A percentile compares a stretch with the other conserved stretches of the same genome.
These are phyloP conservation scores for Monosporascus sp. DNA, from an alignment of 2,329 filamentous ascomycete species.

Conservation along the genomic window DNA sequence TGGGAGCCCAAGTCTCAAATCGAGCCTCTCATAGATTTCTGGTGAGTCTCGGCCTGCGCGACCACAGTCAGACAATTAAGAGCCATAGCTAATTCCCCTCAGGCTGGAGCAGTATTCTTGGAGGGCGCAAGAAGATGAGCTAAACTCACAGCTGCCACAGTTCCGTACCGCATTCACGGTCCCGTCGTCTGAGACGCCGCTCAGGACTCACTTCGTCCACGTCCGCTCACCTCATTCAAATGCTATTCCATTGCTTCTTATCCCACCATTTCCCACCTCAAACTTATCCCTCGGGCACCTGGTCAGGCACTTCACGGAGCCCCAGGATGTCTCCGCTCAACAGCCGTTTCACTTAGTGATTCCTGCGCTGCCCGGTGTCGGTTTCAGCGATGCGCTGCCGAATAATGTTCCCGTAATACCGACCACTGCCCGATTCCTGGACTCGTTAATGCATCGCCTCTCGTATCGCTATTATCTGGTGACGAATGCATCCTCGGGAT, in stretches of 20 bases:
- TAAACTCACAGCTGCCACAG: constrained; percentile 58
- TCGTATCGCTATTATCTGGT: constrained; percentile 54
- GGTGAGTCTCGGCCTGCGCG: constrained; percentile 33
- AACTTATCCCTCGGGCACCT: constrained; percentile 56
- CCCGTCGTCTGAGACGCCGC: constrained; percentile 32
- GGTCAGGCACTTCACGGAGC: constrained; percentile 48
- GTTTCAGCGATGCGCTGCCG: constrained; percentile 59
- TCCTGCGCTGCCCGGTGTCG: constrained; percentile 60
- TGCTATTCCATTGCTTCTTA: constrained; percentile 58
- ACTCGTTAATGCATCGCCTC: constrained; percentile 54
- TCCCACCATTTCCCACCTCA: constrained; percentile 61
- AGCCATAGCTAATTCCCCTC: constrained; percentile 1
- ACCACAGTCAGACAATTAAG: constrained; percentile 2
- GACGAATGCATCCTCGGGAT: constrained; percentile 46
- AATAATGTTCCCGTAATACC: constrained; percentile 43
- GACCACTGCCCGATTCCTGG: constrained; percentile 49
- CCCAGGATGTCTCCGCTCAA: constrained; percentile 35
- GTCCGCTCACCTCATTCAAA: constrained; percentile 44
- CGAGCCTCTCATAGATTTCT: constrained; percentile 61
- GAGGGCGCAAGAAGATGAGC: constrained; percentile 50
- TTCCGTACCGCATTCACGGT: constrained; percentile 52
- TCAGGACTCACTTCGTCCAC: constrained; percentile 63
- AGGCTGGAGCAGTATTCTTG: constrained; percentile 65
- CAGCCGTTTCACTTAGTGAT: constrained; percentile 62
- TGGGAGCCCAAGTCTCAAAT: constrained; percentile 56